These are phyloP conservation scores for Rhodotorula sphaerocarpa DNA, from an alignment of 768 basidiomycete genomes.

Conservation along the genomic window DNA sequence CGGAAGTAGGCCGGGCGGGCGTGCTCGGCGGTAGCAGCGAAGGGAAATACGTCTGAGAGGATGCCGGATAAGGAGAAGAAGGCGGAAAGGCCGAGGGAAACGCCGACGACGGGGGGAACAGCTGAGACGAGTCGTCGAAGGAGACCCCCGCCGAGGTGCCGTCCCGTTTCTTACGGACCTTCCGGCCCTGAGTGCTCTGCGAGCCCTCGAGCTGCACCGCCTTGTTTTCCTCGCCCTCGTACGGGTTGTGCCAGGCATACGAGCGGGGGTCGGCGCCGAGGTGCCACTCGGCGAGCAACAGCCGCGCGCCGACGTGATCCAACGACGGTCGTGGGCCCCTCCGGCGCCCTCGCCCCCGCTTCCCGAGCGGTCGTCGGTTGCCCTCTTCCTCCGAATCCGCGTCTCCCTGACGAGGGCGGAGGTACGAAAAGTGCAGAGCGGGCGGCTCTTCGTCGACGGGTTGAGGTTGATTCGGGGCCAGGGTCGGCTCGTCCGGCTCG, in stretches of 20 bases:
- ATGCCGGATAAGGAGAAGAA: not conserved
- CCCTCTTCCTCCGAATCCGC: not conserved
- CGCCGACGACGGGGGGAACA: not conserved
- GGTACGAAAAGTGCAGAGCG: conserved; percentile 17
- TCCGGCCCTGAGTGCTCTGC: not conserved
- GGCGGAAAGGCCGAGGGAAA: not conserved
- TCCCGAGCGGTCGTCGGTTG: not conserved
- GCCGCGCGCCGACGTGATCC: conserved; percentile 7
- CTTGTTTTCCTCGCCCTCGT: conserved; percentile 25
- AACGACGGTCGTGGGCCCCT: conserved; percentile 3
- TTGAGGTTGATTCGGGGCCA: conserved; percentile 23
- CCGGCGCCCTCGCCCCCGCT: too few relatives aligned
- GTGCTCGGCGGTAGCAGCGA: conserved; percentile 9
- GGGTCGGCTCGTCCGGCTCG: conserved; percentile 25
- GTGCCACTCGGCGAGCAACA: conserved; percentile 32
- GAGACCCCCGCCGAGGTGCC: not conserved
- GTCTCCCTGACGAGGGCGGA: conserved; percentile 1
- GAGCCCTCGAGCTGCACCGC: not conserved
- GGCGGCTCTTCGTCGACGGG: conserved; percentile 19
- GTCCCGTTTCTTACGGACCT: not conserved
- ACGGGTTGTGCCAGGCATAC: conserved; percentile 33
- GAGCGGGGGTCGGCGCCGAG: conserved; percentile 24
- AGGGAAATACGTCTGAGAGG: conserved; percentile 14
- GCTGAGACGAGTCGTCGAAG: not conserved
- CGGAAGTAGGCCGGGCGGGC: not conserved